Evolutionary conservation across 352 stramenopile genomes (phyloP), one percentile per base, ranked within the genome.

Genomic region (Phytophthora idaei): DNA sequence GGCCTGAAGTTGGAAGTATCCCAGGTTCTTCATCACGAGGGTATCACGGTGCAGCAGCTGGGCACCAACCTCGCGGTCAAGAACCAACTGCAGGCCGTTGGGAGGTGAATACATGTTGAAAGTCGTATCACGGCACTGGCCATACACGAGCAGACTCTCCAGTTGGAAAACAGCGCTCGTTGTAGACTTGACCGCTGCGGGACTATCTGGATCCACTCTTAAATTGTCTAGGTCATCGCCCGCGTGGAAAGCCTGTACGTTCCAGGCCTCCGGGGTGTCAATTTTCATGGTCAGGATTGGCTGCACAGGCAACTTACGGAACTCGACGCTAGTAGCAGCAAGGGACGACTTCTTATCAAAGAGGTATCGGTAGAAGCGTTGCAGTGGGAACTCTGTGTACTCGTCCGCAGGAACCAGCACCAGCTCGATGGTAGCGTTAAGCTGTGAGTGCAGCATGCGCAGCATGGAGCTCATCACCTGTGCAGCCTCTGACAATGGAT

Each of bases 21-120:
- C 98, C 31, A 98, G 76, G 76, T 99, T 99, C 67, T 98, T 98
- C 98, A 99, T 99, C 15, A 99, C 98, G 4, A 99, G 67, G 12
- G 98, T 99, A 67, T 99, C 98, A 25, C 87, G 89, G 49, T 93
- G 79, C 37, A 92, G 56, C 25, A 74, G 72, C 28, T 73, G 58
- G 48, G 57, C 73, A 9, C 80, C 85, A 25, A 90, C 71, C n/a
- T 90, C 77, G 21, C 85, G 88, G 45, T 95, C 77, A 47, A 98
- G 78, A 28, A 97, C 76, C 21, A 99, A 65, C 69, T 98, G 95
- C 10, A 99, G 78, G 0, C 95, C 94, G 48, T 97, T 94, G 0
- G 93, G 90, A 27, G 94, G 88, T 9, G 78, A 71, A 59, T 90
- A 93, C 73, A 80, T 77, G 47, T 94, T 85, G 51, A 88, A 83